Conservation (phyloP, 169 alveolate genomes). For the Plasmodium coatneyi region DNA sequence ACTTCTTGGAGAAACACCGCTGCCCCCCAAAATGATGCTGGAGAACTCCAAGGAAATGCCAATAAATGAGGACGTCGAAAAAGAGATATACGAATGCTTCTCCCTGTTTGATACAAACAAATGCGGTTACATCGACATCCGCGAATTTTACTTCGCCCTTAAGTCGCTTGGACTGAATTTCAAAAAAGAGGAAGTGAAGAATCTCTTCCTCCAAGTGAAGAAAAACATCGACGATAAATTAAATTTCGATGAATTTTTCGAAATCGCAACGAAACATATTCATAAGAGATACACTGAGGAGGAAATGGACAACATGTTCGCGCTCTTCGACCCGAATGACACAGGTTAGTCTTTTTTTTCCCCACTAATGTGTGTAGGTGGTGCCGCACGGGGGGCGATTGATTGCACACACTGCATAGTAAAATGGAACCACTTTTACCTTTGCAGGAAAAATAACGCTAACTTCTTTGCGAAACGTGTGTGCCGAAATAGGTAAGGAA, state of each 20-base stretch:
- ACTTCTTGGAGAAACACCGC: background rate
- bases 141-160: slow-evolving; percentile 74
- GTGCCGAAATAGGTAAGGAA: slow-evolving; percentile 31
- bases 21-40: slow-evolving; percentile 10
- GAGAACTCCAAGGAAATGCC: slow-evolving; percentile 11
- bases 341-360: slow-evolving; percentile 32
- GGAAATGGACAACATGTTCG: slow-evolving; percentile 50
- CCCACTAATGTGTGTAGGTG: background rate
- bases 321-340: slow-evolving; percentile 65
- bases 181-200: slow-evolving; percentile 69
- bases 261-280: slow-evolving; percentile 52
- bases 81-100: slow-evolving; percentile 70
- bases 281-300: slow-evolving; percentile 70
- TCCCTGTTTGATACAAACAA: slow-evolving; percentile 70
- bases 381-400: background rate
- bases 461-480: slow-evolving; percentile 23
- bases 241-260: slow-evolving; percentile 70
- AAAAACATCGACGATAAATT: slow-evolving; percentile 49
- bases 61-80: slow-evolving; percentile 49
- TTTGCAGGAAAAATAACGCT: slow-evolving; percentile 45
- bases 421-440: background rate
- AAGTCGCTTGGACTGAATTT: slow-evolving; percentile 71
- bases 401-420: background rate
- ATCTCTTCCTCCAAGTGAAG: slow-evolving; percentile 41
- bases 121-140: slow-evolving; percentile 69